phyloP scores from a whole-genome alignment of 2,329 filamentous ascomycete genomes.

The Fusarium sp. region DNA sequence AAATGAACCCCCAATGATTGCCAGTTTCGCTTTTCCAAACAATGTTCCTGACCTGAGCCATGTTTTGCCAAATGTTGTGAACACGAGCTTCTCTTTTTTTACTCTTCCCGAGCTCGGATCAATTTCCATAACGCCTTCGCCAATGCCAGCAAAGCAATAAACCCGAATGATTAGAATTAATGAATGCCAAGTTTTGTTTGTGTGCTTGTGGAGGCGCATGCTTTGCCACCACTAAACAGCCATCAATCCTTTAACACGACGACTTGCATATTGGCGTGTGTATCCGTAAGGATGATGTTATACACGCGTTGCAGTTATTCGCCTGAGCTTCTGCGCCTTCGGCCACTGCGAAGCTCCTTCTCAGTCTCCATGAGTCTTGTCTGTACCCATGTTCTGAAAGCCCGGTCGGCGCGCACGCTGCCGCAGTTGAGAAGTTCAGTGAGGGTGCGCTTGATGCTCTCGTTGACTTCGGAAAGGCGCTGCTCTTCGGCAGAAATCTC shows the following conservation, averaged over 20 bases:
- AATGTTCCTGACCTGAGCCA: slow-evolving; percentile 6
- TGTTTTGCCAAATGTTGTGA: slow-evolving; percentile 14
- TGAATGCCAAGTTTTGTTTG: slow-evolving; percentile 30
- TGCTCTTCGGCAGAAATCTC: slow-evolving; percentile 65
- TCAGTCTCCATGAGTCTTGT: slow-evolving; percentile 70
- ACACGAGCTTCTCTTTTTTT: slow-evolving; percentile 14
- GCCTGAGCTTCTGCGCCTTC: slow-evolving; percentile 60
- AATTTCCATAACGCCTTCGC: slow-evolving; percentile 34
- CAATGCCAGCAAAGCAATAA: slow-evolving; percentile 32
- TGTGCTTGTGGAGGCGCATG: slow-evolving; percentile 4
- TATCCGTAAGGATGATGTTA: slow-evolving; percentile 4
- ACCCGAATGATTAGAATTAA: slow-evolving; percentile 34
- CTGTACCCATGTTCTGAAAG: slow-evolving; percentile 69
- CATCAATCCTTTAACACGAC: slow-evolving; percentile 1
- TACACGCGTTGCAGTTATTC: slow-evolving; percentile 33
- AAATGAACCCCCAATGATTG: not conserved
- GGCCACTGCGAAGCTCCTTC: slow-evolving; percentile 65
- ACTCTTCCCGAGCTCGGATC: slow-evolving; percentile 13
- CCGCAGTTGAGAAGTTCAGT: slow-evolving; percentile 72
- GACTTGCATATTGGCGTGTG: slow-evolving; percentile 7
- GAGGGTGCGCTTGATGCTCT: slow-evolving; percentile 70
- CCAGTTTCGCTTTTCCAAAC: slow-evolving; percentile 21
- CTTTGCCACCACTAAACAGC: slow-evolving; percentile 23
- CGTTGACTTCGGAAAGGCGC: slow-evolving; percentile 67
- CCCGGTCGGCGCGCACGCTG: slow-evolving; percentile 61